Evolutionary conservation across 1,284 basidiomycete species (phyloP), one percentile per base, ranked within the genome.

Genomic region (Tranzscheliella williamsii): DNA sequence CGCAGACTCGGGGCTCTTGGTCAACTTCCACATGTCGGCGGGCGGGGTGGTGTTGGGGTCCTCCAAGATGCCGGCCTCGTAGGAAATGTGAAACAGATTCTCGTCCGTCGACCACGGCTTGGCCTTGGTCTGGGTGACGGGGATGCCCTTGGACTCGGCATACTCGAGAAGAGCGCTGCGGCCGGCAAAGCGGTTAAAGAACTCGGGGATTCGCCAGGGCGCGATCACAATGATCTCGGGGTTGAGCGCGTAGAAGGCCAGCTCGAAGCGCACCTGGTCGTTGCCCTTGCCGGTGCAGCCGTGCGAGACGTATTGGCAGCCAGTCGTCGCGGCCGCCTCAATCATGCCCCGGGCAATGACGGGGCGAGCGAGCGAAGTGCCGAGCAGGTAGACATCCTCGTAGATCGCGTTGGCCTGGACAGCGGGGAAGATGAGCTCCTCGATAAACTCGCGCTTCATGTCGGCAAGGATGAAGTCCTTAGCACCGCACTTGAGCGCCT

Each of bases 321-420:
- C 58, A 80, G 95, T 91, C 72, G 82, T 83, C 38, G 89, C 90
- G 33, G 95, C 95, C 45, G 90, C 84, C 47, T 88, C 87, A 69
- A 99, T 98, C 95, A 99, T 98, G 41, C 92, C 94, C 60, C 94
- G 92, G 50, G 95, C 93, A 77, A 98, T 99, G 74, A 99, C 94
- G 27, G 94, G 94, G 42, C 94, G 90, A 47, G 94, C 94, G 45
- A 98, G 87, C 23, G 94, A 97, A 29, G 95, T 98, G 37, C 94
- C 95, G 52, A 98, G 87, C 33, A 98, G 88, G 82, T 98, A 99
- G 47, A 98, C 90, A 73, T 91, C 91, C 89, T 99, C 95, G 81
- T 99, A 99, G 81, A 98, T 97, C 80, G 90, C 91, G 81, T 99
- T 99, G 62, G 91, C 91, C 81, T 99, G 94, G 22, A 99, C 86